phyloP scores from a whole-genome alignment of 148 eudicot species.

The Cornus controversa region DNA sequence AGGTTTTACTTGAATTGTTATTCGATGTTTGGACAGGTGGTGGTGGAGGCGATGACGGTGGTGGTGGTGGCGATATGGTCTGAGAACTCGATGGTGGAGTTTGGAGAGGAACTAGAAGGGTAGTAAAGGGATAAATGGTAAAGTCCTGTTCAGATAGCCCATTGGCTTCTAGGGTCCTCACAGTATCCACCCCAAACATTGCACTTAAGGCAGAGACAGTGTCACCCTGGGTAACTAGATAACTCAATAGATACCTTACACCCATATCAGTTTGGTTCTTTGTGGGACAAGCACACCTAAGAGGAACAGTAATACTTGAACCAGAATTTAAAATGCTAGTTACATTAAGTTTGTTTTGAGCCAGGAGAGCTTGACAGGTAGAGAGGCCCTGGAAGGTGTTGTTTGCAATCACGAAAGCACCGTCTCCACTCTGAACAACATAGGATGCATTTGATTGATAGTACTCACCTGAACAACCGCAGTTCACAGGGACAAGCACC shows the following conservation, averaged over 20 bases:
- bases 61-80: conserved; percentile 24
- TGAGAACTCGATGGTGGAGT: conserved; percentile 48
- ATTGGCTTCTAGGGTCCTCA: conserved; percentile 52
- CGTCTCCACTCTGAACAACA: conserved; percentile 24
- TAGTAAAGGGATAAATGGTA: conserved; percentile 46
- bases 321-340: conserved; percentile 23
- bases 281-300: conserved; percentile 80
- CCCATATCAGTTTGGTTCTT: conserved; percentile 41
- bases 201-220: conserved; percentile 25
- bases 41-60: conserved; percentile 20
- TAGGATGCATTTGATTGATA: conserved; percentile 57
- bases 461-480: conserved; percentile 56
- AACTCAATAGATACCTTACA: conserved; percentile 56
- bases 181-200: conserved; percentile 42
- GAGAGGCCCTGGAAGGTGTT: conserved; percentile 52
- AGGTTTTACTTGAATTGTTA: conserved; percentile 25
- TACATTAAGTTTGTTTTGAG: conserved; percentile 26
- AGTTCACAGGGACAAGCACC: conserved; percentile 62
- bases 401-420: conserved; percentile 31
- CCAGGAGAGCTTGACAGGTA: conserved; percentile 51
- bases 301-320: conserved; percentile 46
- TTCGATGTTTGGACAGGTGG: not conserved
- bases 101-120: conserved; percentile 60
- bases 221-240: conserved; percentile 33
- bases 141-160: conserved; percentile 37